These are phyloP conservation scores for Agapanthus africanus DNA, from an alignment of 106 monocot species.

Conservation along the genomic window DNA sequence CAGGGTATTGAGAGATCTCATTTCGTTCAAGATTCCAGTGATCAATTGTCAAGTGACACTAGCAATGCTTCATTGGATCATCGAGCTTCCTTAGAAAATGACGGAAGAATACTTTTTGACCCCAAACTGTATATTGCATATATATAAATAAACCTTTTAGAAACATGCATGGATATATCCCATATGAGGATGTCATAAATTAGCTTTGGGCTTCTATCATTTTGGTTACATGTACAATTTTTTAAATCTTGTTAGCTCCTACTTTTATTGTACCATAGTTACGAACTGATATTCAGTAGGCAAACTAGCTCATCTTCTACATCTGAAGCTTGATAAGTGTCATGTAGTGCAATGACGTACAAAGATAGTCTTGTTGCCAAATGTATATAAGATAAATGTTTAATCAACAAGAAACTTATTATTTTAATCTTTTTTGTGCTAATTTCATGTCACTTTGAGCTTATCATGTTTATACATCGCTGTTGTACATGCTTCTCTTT, in stretches of 20 bases:
- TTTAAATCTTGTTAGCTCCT: not conserved
- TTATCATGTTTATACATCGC: not conserved
- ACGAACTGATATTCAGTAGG: too few relatives aligned
- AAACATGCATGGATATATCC: not conserved
- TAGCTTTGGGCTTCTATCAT: too few relatives aligned
- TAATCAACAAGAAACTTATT: too few relatives aligned
- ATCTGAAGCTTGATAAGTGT: too few relatives aligned
- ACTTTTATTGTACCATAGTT: too few relatives aligned
- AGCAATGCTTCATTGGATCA: slow-evolving; percentile 4
- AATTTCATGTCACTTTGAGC: not conserved
- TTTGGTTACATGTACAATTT: not conserved
- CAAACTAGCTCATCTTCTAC: too few relatives aligned
- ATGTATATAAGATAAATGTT: too few relatives aligned
- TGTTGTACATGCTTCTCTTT: not conserved
- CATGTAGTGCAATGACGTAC: too few relatives aligned
- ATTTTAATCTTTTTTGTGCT: too few relatives aligned
- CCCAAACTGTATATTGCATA: too few relatives aligned
- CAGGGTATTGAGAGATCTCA: not conserved
- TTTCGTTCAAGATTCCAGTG: not conserved
- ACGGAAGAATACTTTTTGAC: not conserved
- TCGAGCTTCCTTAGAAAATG: slow-evolving; percentile 14
- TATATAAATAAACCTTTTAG: too few relatives aligned
- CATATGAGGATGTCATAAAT: not conserved
- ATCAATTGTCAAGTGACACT: slow-evolving; percentile 4
- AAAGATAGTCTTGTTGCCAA: too few relatives aligned